Base-by-base conservation (phyloP, 805 yeast genomes). In the Hanseniaspora lachancei region DNA sequence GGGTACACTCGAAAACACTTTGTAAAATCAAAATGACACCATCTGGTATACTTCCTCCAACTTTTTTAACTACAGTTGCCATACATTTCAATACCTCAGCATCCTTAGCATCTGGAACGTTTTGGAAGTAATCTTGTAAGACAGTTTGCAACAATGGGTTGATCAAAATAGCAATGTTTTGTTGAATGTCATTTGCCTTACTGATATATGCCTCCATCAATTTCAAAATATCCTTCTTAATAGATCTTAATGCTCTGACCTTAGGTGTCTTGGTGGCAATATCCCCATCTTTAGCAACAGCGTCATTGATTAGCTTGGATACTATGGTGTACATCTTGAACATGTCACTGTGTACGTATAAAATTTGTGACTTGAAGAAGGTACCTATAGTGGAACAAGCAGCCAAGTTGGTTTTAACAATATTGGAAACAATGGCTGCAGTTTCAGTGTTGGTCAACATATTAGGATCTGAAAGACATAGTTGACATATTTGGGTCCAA, bases 31-130 rank as follows among this genome's bases (percentile, higher is more conserved):
- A 71, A 32, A 91, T 87, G 53, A 93, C 91, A 60, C 93, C 95
- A 59, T 86, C 91, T 29, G 95, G 89, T 57, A 91, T 87, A 75
- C 83, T 71, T 60, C 78, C 84, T 13, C 97, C 97, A 57, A 89
- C 95, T 66, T 88, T 84, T 32, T 80, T 74, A 29, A 93, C 95
- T 57, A 93, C 78, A 1, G 96, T 87, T 9, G 95, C 81, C 80
- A 93, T 83, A 77, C 97, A 89, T 70, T 86, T 87, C 68, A 93
- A 77, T 5, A 93, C 98, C 71, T 93, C 98, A 8, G 96, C 96
- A 72, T 93, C 98, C 67, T 97, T 82, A 10, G 97, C 96, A 72
- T 89, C 95, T 4, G 97, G 95, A 36, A 89, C 95, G 65, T 86
- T 86, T 18, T 80, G 73, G 64, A 79, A 80, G 72, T 93, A 93